Evolutionary conservation across 495 filamentous ascomycete species (phyloP).

Genomic region (Penicillium diatomitis): DNA sequence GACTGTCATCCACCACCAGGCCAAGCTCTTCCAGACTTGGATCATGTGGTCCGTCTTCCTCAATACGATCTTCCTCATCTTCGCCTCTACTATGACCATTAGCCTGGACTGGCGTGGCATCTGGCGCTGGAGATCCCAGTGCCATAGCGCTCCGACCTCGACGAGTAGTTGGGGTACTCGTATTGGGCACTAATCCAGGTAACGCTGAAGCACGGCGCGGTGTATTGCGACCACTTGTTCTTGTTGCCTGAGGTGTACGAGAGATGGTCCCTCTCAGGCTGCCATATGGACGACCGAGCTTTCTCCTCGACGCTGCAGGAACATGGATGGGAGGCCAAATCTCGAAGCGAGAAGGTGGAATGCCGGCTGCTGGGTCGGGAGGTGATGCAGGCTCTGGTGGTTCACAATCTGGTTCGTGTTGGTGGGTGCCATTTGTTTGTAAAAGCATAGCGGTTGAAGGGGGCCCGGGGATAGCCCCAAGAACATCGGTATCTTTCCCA

Average conservation of each 20-base stretch:
- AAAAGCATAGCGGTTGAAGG: conserved; percentile 28
- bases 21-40: conserved; percentile 8
- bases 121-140: conserved; percentile 23
- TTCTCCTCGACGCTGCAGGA: conserved; percentile 30
- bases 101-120: conserved; percentile 9
- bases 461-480: conserved; percentile 27
- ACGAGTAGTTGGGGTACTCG: conserved; percentile 17
- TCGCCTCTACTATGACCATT: conserved; percentile 7
- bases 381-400: conserved; percentile 1
- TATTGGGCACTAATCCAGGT: conserved; percentile 19
- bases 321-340: conserved; percentile 73
- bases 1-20: not conserved
- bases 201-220: conserved; percentile 27
- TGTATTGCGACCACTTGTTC: conserved; percentile 30
- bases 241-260: conserved; percentile 21
- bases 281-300: conserved; percentile 39
- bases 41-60: conserved; percentile 22
- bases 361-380: conserved; percentile 34
- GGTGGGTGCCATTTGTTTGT: conserved; percentile 26
- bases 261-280: conserved; percentile 8
- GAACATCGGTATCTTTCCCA: conserved; percentile 9
- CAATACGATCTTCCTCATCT: conserved; percentile 5
- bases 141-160: conserved; percentile 32
- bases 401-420: not conserved
- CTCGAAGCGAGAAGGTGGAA: conserved; percentile 74